These are phyloP conservation scores for Elaphomyces granulatus DNA, from an alignment of 495 filamentous ascomycete genomes.

Conservation along the genomic window DNA sequence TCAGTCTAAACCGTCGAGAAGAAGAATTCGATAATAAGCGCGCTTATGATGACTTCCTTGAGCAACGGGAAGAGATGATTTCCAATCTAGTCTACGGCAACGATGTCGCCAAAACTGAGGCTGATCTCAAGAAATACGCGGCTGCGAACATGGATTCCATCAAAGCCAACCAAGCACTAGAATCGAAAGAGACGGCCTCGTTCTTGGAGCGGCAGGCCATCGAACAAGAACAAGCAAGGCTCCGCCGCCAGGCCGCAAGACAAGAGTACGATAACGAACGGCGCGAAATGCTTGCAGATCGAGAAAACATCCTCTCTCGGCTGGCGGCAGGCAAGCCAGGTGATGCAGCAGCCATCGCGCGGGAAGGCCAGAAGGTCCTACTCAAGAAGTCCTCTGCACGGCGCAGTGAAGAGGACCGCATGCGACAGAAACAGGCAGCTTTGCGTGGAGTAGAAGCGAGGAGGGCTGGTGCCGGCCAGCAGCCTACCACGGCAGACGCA, in stretches of 20 bases:
- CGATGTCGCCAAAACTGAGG: conserved; percentile 56
- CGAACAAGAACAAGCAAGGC: conserved; percentile 51
- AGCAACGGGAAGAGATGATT: conserved; percentile 79
- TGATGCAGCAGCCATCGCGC: conserved; percentile 37
- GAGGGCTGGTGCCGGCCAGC: conserved; percentile 13
- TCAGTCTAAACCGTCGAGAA: conserved; percentile 66
- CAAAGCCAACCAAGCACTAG: conserved; percentile 37
- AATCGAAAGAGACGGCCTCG: conserved; percentile 36
- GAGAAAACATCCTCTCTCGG: conserved; percentile 40
- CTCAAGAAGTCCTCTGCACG: conserved; percentile 51
- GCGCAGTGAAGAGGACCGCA: conserved; percentile 34
- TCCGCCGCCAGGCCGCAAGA: conserved; percentile 38
- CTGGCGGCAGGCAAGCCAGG: conserved; percentile 34
- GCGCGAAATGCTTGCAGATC: conserved; percentile 41
- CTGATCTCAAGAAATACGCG: conserved; percentile 49
- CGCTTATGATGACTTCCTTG: conserved; percentile 87
- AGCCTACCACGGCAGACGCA: conserved; percentile 12
- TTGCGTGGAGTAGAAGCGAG: conserved; percentile 24
- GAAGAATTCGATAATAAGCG: conserved; percentile 76
- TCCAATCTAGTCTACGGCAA: conserved; percentile 69
- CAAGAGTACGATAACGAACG: conserved; percentile 52
- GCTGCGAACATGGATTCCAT: conserved; percentile 50
- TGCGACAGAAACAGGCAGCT: conserved; percentile 32
- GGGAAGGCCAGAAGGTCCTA: conserved; percentile 45
- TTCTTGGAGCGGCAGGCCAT: conserved; percentile 47